Conservation (phyloP, 495 filamentous ascomycete species). For the Annulohypoxylon maeteangense region DNA sequence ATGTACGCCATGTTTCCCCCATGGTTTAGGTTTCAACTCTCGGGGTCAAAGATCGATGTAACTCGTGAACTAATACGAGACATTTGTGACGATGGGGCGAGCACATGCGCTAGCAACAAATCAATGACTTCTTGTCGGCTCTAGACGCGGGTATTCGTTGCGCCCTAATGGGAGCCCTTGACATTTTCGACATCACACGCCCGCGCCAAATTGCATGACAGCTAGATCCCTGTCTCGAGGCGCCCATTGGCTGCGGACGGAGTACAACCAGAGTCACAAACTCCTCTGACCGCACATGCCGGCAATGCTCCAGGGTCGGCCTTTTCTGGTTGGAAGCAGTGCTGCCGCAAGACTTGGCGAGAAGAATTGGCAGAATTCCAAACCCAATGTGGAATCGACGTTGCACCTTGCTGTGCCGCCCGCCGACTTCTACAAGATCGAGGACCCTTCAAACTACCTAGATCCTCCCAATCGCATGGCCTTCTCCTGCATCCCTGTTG, state of each 20-base stretch:
- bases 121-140: slow-evolving; percentile 45
- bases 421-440: slow-evolving; percentile 44
- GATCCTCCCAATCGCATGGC: slow-evolving; percentile 44
- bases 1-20: background rate
- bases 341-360: slow-evolving; percentile 37
- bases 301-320: slow-evolving; percentile 48
- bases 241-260: slow-evolving; percentile 49
- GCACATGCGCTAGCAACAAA: slow-evolving; percentile 47
- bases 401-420: slow-evolving; percentile 45
- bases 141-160: slow-evolving; percentile 49
- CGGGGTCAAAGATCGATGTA: slow-evolving; percentile 31
- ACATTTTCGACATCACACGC: slow-evolving; percentile 50
- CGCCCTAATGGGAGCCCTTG: slow-evolving; percentile 41
- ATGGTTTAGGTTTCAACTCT: slow-evolving; percentile 42
- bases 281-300: slow-evolving; percentile 50
- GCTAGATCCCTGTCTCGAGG: slow-evolving; percentile 49
- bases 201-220: slow-evolving; percentile 58
- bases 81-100: slow-evolving; percentile 47
- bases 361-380: slow-evolving; percentile 44
- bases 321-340: slow-evolving; percentile 44
- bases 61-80: slow-evolving; percentile 44
- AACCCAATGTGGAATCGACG: slow-evolving; percentile 38
- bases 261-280: slow-evolving; percentile 45
- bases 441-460: slow-evolving; percentile 37
- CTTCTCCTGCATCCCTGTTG: slow-evolving; percentile 31